These are phyloP conservation scores for Jackrogersella multiformis DNA, from an alignment of 495 filamentous ascomycete species.

Conservation along the genomic window DNA sequence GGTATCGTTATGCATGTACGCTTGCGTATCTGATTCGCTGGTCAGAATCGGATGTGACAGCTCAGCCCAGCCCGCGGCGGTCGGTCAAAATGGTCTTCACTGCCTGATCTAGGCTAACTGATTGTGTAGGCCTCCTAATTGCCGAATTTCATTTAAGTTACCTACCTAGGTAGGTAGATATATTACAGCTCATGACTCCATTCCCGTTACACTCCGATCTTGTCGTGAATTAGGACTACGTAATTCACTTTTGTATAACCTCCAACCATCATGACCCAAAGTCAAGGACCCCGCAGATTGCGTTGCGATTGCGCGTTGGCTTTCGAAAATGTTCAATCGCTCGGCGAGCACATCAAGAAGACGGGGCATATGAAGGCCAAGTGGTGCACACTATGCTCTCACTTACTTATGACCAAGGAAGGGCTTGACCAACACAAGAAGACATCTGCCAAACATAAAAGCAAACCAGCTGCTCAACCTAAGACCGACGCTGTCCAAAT, in stretches of 20 bases:
- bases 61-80: too few species aligned
- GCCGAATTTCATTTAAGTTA: constrained; percentile 4
- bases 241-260: neutral
- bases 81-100: neutral
- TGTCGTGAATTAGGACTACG: neutral
- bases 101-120: constrained; percentile 21
- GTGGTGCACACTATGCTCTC: constrained; percentile 20
- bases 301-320: constrained; percentile 21
- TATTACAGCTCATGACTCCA: neutral
- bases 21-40: constrained; percentile 21
- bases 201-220: neutral
- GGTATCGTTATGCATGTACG: neutral
- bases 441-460: constrained; percentile 7
- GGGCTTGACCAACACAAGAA: constrained; percentile 17
- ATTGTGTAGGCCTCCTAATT: constrained; percentile 8
- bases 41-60: constrained; percentile 10
- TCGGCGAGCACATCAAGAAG: constrained; percentile 6
- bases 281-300: neutral
- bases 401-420: neutral
- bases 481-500: neutral
- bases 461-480: neutral
- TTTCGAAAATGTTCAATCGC: neutral
- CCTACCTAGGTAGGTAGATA: too few species aligned
- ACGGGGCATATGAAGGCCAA: constrained; percentile 27
- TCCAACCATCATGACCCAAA: constrained; percentile 2